phyloP scores from a whole-genome alignment of 306 rosid genomes.

The Fragaria nilgerrensis region DNA sequence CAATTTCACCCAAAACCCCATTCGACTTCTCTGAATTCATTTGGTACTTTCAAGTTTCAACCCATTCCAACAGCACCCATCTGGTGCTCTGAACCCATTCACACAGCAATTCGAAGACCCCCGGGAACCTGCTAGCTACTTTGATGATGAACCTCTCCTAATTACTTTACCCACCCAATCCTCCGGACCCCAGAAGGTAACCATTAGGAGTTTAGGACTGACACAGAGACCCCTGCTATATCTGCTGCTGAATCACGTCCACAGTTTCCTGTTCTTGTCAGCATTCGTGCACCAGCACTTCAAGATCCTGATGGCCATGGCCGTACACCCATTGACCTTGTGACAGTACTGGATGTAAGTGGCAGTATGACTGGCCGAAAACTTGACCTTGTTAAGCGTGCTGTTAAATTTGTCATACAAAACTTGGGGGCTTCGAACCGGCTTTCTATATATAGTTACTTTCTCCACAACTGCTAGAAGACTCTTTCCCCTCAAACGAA shows the following conservation, averaged over 20 bases:
- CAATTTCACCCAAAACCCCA: background rate
- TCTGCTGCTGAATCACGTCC: background rate
- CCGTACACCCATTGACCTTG: conserved; percentile 29
- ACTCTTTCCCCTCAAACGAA: conserved; percentile 26
- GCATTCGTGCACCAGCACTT: background rate
- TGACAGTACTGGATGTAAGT: conserved; percentile 29
- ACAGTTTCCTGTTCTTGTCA: background rate
- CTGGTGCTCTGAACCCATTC: background rate
- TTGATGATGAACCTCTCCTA: background rate
- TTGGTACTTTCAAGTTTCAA: too few relatives aligned
- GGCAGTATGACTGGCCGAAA: conserved; percentile 31
- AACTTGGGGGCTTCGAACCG: conserved; percentile 28
- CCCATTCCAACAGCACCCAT: background rate
- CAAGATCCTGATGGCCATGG: background rate
- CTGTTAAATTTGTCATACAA: conserved; percentile 28
- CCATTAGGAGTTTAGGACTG: background rate
- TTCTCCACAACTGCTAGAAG: conserved; percentile 17
- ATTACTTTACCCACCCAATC: background rate
- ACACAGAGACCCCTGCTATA: background rate
- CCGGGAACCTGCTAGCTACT: background rate
- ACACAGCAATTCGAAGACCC: background rate
- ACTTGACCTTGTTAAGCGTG: conserved; percentile 17
- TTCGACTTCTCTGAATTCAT: too few relatives aligned
- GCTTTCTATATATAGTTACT: conserved; percentile 23
- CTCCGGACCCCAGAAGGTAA: background rate